phyloP scores from a whole-genome alignment of 2,329 filamentous ascomycete genomes.

The Beauveria pseudobassiana region DNA sequence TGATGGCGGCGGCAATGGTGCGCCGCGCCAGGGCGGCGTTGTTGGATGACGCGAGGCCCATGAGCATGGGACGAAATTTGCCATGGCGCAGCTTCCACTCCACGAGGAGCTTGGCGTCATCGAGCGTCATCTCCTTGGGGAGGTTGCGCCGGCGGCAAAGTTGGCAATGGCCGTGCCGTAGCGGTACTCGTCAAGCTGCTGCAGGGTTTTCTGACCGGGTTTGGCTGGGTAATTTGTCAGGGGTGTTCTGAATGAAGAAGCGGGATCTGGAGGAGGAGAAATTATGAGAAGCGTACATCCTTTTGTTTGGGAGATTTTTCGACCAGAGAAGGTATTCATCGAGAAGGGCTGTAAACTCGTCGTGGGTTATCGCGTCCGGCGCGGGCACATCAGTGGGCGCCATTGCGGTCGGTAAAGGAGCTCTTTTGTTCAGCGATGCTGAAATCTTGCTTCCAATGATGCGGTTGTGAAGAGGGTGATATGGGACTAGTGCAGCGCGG shows the following conservation, averaged over 20 bases:
- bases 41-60: slow-evolving; percentile 57
- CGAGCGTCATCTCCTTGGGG: slow-evolving; percentile 40
- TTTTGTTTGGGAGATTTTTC: slow-evolving; percentile 38
- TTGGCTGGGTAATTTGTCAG: slow-evolving; percentile 30
- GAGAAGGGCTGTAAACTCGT: slow-evolving; percentile 30
- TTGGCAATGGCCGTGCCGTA: slow-evolving; percentile 43
- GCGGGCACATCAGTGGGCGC: neutral
- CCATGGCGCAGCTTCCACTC: slow-evolving; percentile 68
- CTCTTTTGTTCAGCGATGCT: neutral
- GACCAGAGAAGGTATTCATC: slow-evolving; percentile 33
- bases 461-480: neutral
- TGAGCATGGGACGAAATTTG: slow-evolving; percentile 53
- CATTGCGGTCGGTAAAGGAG: neutral
- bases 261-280: neutral
- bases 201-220: slow-evolving; percentile 41
- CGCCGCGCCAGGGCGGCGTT: slow-evolving; percentile 34
- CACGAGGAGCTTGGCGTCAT: slow-evolving; percentile 53
- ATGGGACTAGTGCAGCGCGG: neutral
- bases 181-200: slow-evolving; percentile 53
- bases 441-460: neutral
- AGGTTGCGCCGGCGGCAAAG: slow-evolving; percentile 30
- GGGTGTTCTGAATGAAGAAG: too few relatives aligned
- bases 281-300: slow-evolving; percentile 26
- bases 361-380: slow-evolving; percentile 18
- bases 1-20: slow-evolving; percentile 46